Conservation (phyloP, 306 rosid genomes). For the Quercus mongolica region DNA sequence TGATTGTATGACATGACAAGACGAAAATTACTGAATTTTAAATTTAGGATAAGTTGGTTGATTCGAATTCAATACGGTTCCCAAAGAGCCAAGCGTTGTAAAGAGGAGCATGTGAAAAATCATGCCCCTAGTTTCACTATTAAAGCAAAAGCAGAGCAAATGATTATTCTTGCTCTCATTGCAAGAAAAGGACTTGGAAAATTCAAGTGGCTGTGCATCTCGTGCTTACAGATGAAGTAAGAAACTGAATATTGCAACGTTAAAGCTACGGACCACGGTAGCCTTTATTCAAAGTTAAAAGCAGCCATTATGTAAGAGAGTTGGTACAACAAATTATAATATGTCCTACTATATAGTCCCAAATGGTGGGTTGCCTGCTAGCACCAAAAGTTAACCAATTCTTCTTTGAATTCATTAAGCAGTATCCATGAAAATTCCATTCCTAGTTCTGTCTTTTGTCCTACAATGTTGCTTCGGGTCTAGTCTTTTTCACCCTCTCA, state of each 20-base stretch:
- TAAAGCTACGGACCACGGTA: background rate
- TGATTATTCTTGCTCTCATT: conserved; percentile 29
- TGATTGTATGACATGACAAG: background rate
- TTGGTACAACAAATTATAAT: background rate
- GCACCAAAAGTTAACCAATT: background rate
- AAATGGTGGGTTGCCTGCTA: background rate
- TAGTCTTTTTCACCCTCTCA: conserved; percentile 58
- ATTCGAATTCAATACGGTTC: background rate
- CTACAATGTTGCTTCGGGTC: conserved; percentile 25
- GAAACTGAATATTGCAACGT: background rate
- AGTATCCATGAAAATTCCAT: conserved; percentile 39
- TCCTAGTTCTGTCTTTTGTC: conserved; percentile 29
- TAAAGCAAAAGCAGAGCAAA: conserved; percentile 34
- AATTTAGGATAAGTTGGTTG: background rate
- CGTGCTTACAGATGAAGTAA: conserved; percentile 20
- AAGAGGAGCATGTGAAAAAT: conserved; percentile 1
- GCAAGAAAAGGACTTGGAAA: conserved; percentile 39
- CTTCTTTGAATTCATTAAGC: background rate
- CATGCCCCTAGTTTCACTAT: conserved; percentile 27
- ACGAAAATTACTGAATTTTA: background rate
- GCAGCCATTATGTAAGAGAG: background rate
- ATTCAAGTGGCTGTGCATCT: background rate
- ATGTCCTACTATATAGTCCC: background rate
- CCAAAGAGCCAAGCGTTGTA: too few relatives aligned
- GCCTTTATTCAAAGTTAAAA: background rate